Base-by-base conservation (phyloP, 305 asterid genomes). In the Plantago coronopus region DNA sequence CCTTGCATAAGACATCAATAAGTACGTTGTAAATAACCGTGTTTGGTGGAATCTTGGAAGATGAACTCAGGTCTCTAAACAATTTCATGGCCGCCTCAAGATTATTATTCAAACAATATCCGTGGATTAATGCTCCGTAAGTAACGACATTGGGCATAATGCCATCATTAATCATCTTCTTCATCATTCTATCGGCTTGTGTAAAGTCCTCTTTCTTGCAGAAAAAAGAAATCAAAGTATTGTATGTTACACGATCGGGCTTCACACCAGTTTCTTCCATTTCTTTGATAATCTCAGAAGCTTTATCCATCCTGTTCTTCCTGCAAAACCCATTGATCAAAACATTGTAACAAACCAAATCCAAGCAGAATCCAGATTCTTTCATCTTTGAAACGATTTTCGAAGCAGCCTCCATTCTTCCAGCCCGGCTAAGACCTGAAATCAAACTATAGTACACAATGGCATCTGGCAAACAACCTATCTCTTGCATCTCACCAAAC, bases 231-330 rank as follows among this genome's bases (percentile, higher is more conserved):
- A 93, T 68, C 79, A 89, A 25, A 6, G 96, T 85, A 51, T 93
- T 89, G 75, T 83, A 87, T 0, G 99, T 93, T n/a, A 78, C 63
- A 4, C 83, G 78, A 57, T 93, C 97, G 12, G 99, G 94, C 67
- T 68, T 80, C 62, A 89, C 44, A 20, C 87, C 82, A 2, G 69
- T 48, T 17, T 62, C 57, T 23, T 83, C 84, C 94, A 93, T 81
- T 19, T 79, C 85, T 75, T 74, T 71, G 63, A 93, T 83, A 51
- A 73, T 37, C 66, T 80, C 86, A 16, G 67, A 62, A 45, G 79
- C 98, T 74, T 74, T 64, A 21, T 83, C 88, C 64, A 87, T 44
- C 54, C 74, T 89, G 59, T 83, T 79, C 76, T 55, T 81, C 84
- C 70, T 78, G 63, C 94, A 86, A 79, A 80, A 83, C 40, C 95